Evolutionary conservation across 768 basidiomycete genomes (phyloP), one percentile per base, ranked within the genome.

Genomic region (Naganishia antarctica): DNA sequence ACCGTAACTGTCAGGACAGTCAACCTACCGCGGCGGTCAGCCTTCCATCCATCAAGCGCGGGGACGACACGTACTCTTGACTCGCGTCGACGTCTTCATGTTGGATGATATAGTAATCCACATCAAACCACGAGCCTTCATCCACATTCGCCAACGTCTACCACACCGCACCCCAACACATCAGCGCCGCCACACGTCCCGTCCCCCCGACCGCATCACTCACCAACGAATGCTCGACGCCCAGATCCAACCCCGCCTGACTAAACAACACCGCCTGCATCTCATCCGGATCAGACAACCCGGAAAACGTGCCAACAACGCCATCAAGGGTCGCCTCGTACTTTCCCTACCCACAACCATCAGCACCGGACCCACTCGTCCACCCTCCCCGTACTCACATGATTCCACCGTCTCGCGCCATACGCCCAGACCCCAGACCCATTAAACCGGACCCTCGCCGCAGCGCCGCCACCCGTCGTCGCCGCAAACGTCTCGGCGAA

Each of bases 361-460:
- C n/a, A 50, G 8, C 18, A 7, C 13, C 43, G 43, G 6, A 21
- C 9, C 13, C 8, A 44, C 6, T 6, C 5, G n/a, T 5, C n/a
- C 13, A 44, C 13, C 4, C 11, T 11, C 12, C 18, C 8, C 8
- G 18, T 9, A 26, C 31, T 21, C 21, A 50, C 53, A 43, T 65
- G 64, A 18, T 60, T 60, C 11, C 15, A 3, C 23, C 59, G 45
- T 23, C 51, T 60, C 0, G 46, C 18, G 9, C 64, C 64, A n/a
- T 40, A 65, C 4, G 48, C 49, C 57, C 58, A 65, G 15, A 65
- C 37, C 1, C 46, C 64, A 8, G 64, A 48, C 18, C 64, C 64
- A 21, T 53, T 48, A 59, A 65, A 65, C 21, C 23, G 34, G 1
- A 65, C 18, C 2, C 43, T 34, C 23, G 50, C 64, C 4, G 32